Evolutionary conservation across 2,329 filamentous ascomycete species (phyloP).

Genomic region (Stachybotrys echinatus): DNA sequence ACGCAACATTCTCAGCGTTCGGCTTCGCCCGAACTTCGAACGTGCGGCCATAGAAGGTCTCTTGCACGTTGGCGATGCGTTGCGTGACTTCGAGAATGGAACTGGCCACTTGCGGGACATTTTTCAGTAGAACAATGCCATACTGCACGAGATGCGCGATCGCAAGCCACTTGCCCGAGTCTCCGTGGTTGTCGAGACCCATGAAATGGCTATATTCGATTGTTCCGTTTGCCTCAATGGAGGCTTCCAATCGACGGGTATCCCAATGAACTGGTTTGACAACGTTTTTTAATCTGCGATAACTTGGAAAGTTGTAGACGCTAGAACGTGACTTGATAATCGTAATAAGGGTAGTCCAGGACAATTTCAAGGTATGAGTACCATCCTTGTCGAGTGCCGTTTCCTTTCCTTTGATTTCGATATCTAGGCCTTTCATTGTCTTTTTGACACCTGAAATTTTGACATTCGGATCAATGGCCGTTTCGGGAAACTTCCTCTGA

Average conservation of each 20-base stretch:
- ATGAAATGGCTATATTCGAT: not conserved
- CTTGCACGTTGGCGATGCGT: slow-evolving; percentile 71
- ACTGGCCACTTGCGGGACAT: slow-evolving; percentile 63
- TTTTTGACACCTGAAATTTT: not conserved
- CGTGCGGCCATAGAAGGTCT: slow-evolving; percentile 86
- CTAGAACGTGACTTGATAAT: not conserved
- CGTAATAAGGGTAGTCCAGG: not conserved
- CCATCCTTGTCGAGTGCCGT: not conserved
- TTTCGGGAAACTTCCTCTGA: not conserved
- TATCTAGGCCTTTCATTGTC: not conserved
- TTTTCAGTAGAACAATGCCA: slow-evolving; percentile 68
- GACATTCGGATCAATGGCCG: not conserved
- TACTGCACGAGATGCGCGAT: slow-evolving; percentile 47
- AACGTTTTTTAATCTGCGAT: no score
- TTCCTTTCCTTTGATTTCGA: not conserved
- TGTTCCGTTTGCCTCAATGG: no score
- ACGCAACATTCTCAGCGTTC: slow-evolving; percentile 84
- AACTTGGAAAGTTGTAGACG: no score
- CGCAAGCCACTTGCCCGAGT: not conserved
- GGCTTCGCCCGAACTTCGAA: slow-evolving; percentile 83
- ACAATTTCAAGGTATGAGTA: not conserved
- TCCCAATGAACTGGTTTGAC: no score
- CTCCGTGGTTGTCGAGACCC: not conserved
- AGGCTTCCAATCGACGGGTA: no score
- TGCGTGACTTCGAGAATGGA: slow-evolving; percentile 64